These are phyloP conservation scores for Aspergillus conjunctus DNA, from an alignment of 495 filamentous ascomycete species.

Conservation along the genomic window DNA sequence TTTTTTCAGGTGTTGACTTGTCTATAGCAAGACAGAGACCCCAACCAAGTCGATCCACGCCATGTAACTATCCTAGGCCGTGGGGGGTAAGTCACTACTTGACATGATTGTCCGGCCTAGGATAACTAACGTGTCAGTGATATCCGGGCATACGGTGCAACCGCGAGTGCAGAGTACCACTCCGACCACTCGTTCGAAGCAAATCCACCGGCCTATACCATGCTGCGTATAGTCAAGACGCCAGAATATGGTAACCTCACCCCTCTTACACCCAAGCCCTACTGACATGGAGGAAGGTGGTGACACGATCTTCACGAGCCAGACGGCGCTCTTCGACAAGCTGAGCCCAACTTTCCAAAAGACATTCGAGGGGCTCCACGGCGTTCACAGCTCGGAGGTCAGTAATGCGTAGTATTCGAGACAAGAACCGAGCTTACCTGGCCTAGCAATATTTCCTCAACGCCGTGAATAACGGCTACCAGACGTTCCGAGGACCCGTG, in stretches of 20 bases:
- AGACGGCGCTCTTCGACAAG: conserved; percentile 10
- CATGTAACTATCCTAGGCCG: conserved; percentile 13
- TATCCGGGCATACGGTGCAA: conserved; percentile 15
- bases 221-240: conserved; percentile 29
- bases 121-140: conserved; percentile 13
- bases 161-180: conserved; percentile 24
- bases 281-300: conserved; percentile 1
- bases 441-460: conserved; percentile 3
- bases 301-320: conserved; percentile 9
- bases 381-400: conserved; percentile 8
- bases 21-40: conserved; percentile 11
- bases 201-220: conserved; percentile 34
- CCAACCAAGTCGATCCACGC: conserved; percentile 11
- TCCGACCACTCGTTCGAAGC: conserved; percentile 35
- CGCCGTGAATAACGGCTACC: background rate
- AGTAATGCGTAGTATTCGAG: background rate
- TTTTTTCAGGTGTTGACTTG: background rate
- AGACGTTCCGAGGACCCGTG: conserved; percentile 6
- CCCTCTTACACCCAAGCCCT: background rate
- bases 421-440: background rate
- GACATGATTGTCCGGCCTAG: conserved; percentile 18
- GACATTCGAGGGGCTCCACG: conserved; percentile 6
- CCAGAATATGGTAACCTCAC: conserved; percentile 8
- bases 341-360: conserved; percentile 9
- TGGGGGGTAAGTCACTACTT: conserved; percentile 9